Evolutionary conservation across 495 filamentous ascomycete species (phyloP).

Genomic region (Trypethelium eluteriae): DNA sequence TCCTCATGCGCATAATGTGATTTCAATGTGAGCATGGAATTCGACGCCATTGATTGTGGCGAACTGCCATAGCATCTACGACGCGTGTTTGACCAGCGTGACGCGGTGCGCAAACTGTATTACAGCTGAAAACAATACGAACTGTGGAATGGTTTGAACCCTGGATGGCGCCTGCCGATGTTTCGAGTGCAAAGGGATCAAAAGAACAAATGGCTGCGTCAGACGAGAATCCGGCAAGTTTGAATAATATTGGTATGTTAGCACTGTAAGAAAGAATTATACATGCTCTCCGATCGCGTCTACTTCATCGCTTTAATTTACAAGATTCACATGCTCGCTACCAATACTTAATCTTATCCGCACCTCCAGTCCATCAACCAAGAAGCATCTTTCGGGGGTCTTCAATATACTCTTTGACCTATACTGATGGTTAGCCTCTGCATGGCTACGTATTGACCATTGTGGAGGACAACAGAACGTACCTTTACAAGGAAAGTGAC

Average conservation of each 20-base stretch:
- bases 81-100: no score
- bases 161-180: no score
- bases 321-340: neutral
- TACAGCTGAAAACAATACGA: no score
- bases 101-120: no score
- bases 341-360: neutral
- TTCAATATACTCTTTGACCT: slow-evolving; percentile 95
- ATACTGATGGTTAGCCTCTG: neutral
- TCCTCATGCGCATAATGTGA: neutral
- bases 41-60: no score
- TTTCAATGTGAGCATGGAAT: neutral
- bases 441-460: neutral
- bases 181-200: no score
- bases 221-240: neutral
- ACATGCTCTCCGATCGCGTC: neutral
- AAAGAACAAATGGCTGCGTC: neutral
- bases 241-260: neutral
- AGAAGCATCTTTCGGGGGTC: slow-evolving; percentile 90
- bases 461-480: slow-evolving; percentile 4
- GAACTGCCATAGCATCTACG: no score
- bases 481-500: slow-evolving; percentile 95
- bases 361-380: slow-evolving; percentile 26
- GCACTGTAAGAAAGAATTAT: neutral
- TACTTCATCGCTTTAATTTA: neutral
- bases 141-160: no score